phyloP scores from a whole-genome alignment of 129 eudicot genomes.

The Lactuca saligna region DNA sequence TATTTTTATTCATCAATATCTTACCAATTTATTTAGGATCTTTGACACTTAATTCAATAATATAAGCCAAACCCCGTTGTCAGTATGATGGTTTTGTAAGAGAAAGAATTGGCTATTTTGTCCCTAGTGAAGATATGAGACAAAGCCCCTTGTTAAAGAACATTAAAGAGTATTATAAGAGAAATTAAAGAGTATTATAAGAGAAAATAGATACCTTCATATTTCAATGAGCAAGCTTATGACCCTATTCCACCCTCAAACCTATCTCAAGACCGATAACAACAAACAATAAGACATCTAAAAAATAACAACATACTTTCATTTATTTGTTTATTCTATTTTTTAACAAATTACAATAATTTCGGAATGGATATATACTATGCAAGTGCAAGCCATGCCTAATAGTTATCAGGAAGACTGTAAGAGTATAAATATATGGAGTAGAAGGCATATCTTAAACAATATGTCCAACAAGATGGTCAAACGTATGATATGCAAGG shows the following conservation, averaged over 20 bases:
- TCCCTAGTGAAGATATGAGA: slow-evolving; percentile 87
- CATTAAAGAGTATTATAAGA: slow-evolving; percentile 93
- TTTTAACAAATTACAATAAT: not conserved
- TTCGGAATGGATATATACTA: slow-evolving; percentile 74
- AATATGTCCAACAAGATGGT: slow-evolving; percentile 67
- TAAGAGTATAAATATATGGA: slow-evolving; percentile 80
- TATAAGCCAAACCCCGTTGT: too few relatives aligned
- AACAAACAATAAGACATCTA: slow-evolving; percentile 45
- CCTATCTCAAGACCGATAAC: slow-evolving; percentile 68
- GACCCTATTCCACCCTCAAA: slow-evolving; percentile 89
- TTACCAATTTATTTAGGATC: too few relatives aligned
- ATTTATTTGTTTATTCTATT: too few relatives aligned
- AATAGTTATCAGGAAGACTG: slow-evolving; percentile 69
- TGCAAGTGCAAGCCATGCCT: slow-evolving; percentile 45
- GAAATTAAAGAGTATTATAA: slow-evolving; percentile 94
- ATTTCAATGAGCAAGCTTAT: slow-evolving; percentile 69
- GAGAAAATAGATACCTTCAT: slow-evolving; percentile 53
- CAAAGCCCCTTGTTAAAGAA: slow-evolving; percentile 90
- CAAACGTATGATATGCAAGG: slow-evolving; percentile 61
- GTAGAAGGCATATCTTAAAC: slow-evolving; percentile 73
- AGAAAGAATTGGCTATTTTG: slow-evolving; percentile 72
- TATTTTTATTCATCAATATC: too few relatives aligned
- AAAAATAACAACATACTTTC: not conserved
- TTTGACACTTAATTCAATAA: too few relatives aligned
- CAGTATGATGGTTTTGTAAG: slow-evolving; percentile 91